phyloP scores from a whole-genome alignment of 805 yeast species.

The Pichia nanzhaoensis region DNA sequence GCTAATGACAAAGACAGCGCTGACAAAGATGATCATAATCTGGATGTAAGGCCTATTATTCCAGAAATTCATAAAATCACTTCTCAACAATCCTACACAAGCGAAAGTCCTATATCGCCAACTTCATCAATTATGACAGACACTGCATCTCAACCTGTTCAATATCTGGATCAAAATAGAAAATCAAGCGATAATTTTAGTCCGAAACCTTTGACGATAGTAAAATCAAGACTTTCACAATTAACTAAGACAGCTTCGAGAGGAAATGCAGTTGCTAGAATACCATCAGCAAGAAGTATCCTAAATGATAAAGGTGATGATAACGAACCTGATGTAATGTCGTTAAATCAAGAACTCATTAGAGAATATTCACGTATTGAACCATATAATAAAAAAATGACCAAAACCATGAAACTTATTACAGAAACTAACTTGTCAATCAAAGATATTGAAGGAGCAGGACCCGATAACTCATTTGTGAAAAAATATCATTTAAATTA shows the following conservation, averaged over 20 bases:
- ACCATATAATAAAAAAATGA: conserved; percentile 26
- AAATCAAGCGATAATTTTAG: not conserved
- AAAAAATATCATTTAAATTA: conserved; percentile 26
- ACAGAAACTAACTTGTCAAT: conserved; percentile 30
- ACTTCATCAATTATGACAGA: conserved; percentile 8
- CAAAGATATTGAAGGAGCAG: conserved; percentile 22
- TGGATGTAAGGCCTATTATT: not conserved
- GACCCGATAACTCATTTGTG: conserved; percentile 22
- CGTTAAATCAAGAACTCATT: conserved; percentile 26
- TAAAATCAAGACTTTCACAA: conserved; percentile 5
- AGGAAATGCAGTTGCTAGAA: conserved; percentile 18
- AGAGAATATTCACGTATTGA: conserved; percentile 32
- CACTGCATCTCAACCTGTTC: not conserved
- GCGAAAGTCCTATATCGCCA: conserved; percentile 11
- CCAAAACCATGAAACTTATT: conserved; percentile 26
- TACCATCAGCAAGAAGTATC: conserved; percentile 28
- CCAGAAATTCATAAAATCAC: not conserved
- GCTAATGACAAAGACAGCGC: not conserved
- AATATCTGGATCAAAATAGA: too few species aligned
- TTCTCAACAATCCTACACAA: not conserved
- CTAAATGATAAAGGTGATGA: not conserved
- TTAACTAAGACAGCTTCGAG: conserved; percentile 6
- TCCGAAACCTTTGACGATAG: conserved; percentile 7
- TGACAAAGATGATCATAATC: not conserved
- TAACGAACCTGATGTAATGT: conserved; percentile 7